Evolutionary conservation across 164 flowering plant species (phyloP), one percentile per base, ranked within the genome.

Genomic region (Macadamia tetraphylla): DNA sequence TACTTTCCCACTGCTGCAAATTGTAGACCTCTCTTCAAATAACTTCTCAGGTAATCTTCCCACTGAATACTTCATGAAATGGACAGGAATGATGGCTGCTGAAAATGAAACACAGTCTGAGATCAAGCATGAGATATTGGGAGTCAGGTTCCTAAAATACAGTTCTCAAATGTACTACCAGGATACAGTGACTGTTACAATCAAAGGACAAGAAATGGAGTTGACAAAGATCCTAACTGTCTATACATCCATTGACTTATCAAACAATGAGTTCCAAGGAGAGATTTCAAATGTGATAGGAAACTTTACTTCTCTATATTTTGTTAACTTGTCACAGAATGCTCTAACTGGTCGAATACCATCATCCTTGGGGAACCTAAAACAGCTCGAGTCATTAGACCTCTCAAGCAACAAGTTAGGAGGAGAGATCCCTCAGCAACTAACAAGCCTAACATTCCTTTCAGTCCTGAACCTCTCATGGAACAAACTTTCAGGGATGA

Each of bases 291-390:
- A 67, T 29, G 73, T 11, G 17, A 3, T 85, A 0, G 86, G 84
- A 48, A 3, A 71, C 0, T 71, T 88, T 40, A 74, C 31, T 3
- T 67, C 80, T 2, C 87, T 86, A 6, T 49, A 60, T 61, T 60
- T 73, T 29, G 85, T 88, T 53, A 86, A 86, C 73, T 42, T 88
- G 18, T 86, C 90, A 0, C 67, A 65, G 29, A 86, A 87, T 59
- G 67, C 66, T n/a, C 55, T 87, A 29, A 67, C 75, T 0, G 87
- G 87, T 9, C 13, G 6, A 15, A 84, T 85, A 3, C 87, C 89
- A 43, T 6, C 73, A 60, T 67, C 76, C 23, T 0, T 85, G 6
- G 84, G 80, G 12, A 78, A 85, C 62, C 44, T 83, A 71, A n/a
- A 0, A 6, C 60, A 57, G 58, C 82, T 86, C 1, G 86, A 72